Conservation (phyloP, 1,139 yeast genomes). For the Saccharomyces hybrid region DNA sequence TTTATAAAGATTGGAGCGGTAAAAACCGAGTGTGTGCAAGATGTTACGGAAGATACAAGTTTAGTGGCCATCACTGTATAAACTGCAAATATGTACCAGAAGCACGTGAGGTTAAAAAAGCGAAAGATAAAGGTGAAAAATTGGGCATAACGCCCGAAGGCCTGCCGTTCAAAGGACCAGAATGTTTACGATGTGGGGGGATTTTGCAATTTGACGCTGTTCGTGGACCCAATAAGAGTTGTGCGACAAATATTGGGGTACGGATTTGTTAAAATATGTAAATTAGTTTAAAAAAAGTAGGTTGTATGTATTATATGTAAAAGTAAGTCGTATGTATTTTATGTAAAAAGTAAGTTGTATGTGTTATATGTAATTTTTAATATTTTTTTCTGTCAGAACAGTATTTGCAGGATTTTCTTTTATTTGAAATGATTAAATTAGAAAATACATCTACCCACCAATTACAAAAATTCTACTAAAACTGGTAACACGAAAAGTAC, state of each 20-base stretch:
- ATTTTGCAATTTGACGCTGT: constrained; percentile 15
- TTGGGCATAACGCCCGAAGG: constrained; percentile 13
- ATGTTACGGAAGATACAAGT: constrained; percentile 22
- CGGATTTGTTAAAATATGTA: not conserved
- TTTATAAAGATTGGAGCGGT: constrained; percentile 25
- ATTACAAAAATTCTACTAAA: no score
- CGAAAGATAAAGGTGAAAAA: constrained; percentile 12
- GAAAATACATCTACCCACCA: no score
- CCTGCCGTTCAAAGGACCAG: constrained; percentile 11
- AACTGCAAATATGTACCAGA: constrained; percentile 24
- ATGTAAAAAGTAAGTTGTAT: constrained; percentile 6
- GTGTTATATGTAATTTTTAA: not conserved
- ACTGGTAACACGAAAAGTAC: no score
- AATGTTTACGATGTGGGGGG: constrained; percentile 20
- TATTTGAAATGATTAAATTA: no score
- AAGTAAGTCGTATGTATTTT: no score
- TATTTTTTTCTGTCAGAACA: not conserved
- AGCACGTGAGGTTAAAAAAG: constrained; percentile 18
- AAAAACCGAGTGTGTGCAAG: constrained; percentile 19
- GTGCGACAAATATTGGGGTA: not conserved
- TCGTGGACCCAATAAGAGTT: constrained; percentile 12
- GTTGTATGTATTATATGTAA: not conserved
- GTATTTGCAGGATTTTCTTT: no score
- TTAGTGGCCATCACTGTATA: constrained; percentile 21
- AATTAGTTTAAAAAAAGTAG: not conserved